A percentile compares a stretch with the other conserved stretches of the same genome.
Conservation (phyloP, 2,329 filamentous ascomycete genomes). For the Aspergillus japonicus region DNA sequence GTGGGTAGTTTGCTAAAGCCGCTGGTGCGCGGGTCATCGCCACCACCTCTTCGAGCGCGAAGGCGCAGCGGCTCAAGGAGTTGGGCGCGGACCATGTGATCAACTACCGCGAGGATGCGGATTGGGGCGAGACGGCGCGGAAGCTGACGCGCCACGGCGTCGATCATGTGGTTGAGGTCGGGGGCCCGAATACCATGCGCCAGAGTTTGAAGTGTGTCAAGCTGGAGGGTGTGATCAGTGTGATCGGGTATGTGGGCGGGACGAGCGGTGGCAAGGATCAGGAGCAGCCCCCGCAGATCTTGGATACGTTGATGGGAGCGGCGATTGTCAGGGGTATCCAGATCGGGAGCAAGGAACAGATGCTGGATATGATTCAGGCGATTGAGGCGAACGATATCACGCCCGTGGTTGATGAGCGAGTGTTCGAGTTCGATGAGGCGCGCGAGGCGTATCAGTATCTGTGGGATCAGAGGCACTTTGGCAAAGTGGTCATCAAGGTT, state of each 20-base stretch:
- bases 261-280: neutral
- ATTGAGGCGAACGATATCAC: neutral
- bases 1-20: slow-evolving; percentile 37
- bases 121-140: slow-evolving; percentile 63
- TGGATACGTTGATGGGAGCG: neutral
- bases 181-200: neutral
- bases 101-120: slow-evolving; percentile 54
- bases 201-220: neutral
- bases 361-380: slow-evolving; percentile 5
- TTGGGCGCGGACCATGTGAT: slow-evolving; percentile 56
- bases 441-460: slow-evolving; percentile 2
- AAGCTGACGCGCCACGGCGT: slow-evolving; percentile 51
- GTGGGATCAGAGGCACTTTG: slow-evolving; percentile 1
- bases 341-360: neutral
- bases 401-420: neutral
- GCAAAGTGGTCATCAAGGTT: slow-evolving; percentile 7
- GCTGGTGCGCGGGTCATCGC: slow-evolving; percentile 52
- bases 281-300: neutral
- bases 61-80: slow-evolving; percentile 47
- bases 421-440: neutral
- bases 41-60: slow-evolving; percentile 54
- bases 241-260: neutral
- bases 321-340: neutral
- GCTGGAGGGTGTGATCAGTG: neutral
- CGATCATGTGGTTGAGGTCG: slow-evolving; percentile 2